A percentile compares a stretch with the other conserved stretches of the same genome.
These are phyloP conservation scores for Trichophyton mentagrophytes DNA, from an alignment of 2,329 filamentous ascomycete genomes.

Conservation along the genomic window DNA sequence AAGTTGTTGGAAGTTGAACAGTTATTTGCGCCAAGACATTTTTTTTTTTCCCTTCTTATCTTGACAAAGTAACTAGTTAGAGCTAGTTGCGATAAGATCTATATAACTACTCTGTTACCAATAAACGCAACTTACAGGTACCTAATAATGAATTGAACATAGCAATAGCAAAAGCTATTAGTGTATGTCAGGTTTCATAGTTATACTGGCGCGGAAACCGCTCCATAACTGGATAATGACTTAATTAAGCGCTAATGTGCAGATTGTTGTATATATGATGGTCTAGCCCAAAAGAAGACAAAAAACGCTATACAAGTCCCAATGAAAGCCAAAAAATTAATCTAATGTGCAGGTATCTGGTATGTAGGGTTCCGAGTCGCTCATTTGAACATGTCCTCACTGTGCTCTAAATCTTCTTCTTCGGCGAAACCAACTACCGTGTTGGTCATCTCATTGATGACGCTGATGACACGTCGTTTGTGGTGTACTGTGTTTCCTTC, in stretches of 20 bases:
- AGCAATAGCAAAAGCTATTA: background rate
- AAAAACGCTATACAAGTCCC: background rate
- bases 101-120: too few species aligned
- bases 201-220: background rate
- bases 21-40: constrained; percentile 1
- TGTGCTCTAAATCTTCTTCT: constrained; percentile 9
- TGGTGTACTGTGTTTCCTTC: background rate
- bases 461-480: constrained; percentile 6
- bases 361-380: background rate
- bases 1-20: background rate
- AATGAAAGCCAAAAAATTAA: background rate
- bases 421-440: constrained; percentile 10
- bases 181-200: background rate
- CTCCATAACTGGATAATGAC: background rate
- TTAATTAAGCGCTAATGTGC: background rate
- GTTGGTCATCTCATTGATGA: constrained; percentile 5
- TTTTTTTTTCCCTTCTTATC: background rate
- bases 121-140: too few species aligned
- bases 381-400: constrained; percentile 6
- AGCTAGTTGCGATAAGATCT: too few species aligned
- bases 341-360: background rate
- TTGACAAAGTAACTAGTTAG: too few species aligned
- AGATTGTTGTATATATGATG: background rate
- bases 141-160: too few species aligned
- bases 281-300: background rate